Percentiles rank a stretch among this genome's conserved stretches.
These are phyloP conservation scores for Beta corolliflora DNA, from an alignment of 179 eudicot species.

Conservation along the genomic window DNA sequence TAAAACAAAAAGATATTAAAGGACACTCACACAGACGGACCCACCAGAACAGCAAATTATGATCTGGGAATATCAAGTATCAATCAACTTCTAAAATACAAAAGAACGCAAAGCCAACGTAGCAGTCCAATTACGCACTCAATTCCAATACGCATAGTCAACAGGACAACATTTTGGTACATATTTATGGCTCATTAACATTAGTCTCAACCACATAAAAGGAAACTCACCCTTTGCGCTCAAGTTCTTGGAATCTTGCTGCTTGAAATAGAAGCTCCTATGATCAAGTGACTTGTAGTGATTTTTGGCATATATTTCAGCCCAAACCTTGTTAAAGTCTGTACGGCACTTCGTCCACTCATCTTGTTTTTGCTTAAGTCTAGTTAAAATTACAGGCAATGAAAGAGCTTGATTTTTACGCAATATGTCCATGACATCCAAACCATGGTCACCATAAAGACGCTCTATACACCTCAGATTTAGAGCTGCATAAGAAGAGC, in stretches of 20 bases:
- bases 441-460: conserved; percentile 82
- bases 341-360: conserved; percentile 87
- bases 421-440: conserved; percentile 78
- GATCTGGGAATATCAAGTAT: too few species aligned
- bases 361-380: conserved; percentile 92
- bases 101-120: neutral
- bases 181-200: neutral
- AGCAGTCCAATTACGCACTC: neutral
- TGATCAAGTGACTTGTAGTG: conserved; percentile 96
- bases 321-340: conserved; percentile 94
- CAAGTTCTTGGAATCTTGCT: conserved; percentile 93
- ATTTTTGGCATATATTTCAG: conserved; percentile 83
- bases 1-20: neutral
- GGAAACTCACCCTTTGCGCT: conserved; percentile 77
- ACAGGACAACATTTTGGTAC: neutral
- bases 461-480: conserved; percentile 89
- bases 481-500: conserved; percentile 47
- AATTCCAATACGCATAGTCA: neutral
- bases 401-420: conserved; percentile 72
- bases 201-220: neutral
- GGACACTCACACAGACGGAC: neutral
- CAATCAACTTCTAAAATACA: too few species aligned
- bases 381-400: conserved; percentile 78
- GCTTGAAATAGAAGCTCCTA: conserved; percentile 96
- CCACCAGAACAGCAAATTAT: neutral